Base-by-base conservation (phyloP, 305 asterid genomes). In the Coffea humblotiana region DNA sequence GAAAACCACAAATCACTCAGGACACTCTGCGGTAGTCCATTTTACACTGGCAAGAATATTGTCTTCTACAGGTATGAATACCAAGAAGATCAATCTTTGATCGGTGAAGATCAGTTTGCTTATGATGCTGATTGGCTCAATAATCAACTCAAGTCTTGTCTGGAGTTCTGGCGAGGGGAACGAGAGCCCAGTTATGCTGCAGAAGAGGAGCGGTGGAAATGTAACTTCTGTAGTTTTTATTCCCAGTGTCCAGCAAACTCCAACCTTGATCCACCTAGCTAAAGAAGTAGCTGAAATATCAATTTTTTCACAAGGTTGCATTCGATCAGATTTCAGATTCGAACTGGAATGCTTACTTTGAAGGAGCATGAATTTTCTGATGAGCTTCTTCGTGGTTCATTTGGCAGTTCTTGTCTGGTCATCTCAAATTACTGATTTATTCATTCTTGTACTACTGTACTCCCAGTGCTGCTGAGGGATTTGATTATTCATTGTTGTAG, bases 161-260 rank as follows among this genome's bases (percentile, higher is more conserved):
- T 92, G 5, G 94, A 91, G 82, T 91, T 95, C 71, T 93, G 99
- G 99, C 79, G 19, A 80, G 93, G 97, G 45, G 84, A 89, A 79
- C 86, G 98, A 83, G 94, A 89, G 84, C 91, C 97, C 74, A 78
- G 76, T 78, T 93, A 85, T 79, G 72, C 95, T 82, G 89, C 97
- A 58, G 71, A 76, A 76, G 93, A 93, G 21, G 99, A 95, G 81
- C 94, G 90, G 32, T 93, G 98, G 98, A 95, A 95, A 86, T 95
- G 99, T 89, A 81, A 77, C 74, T 87, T 74, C 75, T 95, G 99
- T 80, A 82, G 84, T 60, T 95, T 89, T 67, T 84, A 85, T 69
- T 75, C 89, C 27, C 79, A 64, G 37, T 95, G 99, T 81, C 89
- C 89, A 2, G 87, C 89, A 19, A 76, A 80, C 70, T 32, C 73